These are phyloP conservation scores for Colletotrichum abscissum DNA, from an alignment of 2,329 filamentous ascomycete genomes.

Conservation along the genomic window DNA sequence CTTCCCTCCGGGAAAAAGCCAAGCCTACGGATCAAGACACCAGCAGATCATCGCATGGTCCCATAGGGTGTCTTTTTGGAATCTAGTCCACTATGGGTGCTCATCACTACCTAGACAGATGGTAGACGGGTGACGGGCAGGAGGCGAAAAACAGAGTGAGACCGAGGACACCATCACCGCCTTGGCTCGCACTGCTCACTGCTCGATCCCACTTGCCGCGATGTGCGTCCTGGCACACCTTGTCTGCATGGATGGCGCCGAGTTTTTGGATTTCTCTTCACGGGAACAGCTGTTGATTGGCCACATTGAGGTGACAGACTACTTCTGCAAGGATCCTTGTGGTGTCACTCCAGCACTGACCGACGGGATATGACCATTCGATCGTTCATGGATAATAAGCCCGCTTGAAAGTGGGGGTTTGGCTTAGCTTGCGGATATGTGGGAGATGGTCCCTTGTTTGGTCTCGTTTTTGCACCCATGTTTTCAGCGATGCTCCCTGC, in stretches of 20 bases:
- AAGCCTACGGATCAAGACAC: constrained; percentile 3
- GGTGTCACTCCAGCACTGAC: constrained; percentile 9
- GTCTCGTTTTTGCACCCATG: constrained; percentile 4
- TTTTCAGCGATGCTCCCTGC: constrained; percentile 23
- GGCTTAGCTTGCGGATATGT: constrained; percentile 26
- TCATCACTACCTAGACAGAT: constrained; percentile 14
- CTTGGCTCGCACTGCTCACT: neutral
- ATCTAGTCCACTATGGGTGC: constrained; percentile 3
- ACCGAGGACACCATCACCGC: neutral
- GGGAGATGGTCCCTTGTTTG: constrained; percentile 15
- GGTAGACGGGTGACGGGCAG: neutral
- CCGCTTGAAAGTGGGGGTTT: constrained; percentile 22
- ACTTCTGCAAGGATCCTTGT: constrained; percentile 22
- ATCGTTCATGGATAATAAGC: constrained; percentile 24
- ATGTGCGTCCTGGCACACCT: constrained; percentile 18
- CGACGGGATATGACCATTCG: neutral
- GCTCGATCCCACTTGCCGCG: constrained; percentile 25
- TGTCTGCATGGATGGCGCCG: constrained; percentile 8
- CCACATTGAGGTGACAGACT: neutral
- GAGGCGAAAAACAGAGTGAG: constrained; percentile 8
- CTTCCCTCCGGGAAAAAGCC: neutral
- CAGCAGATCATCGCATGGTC: constrained; percentile 22
- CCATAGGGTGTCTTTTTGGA: constrained; percentile 6
- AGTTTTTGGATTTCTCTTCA: neutral
- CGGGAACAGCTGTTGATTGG: constrained; percentile 1